phyloP scores from a whole-genome alignment of 805 yeast species.

The Kazachstania africana region DNA sequence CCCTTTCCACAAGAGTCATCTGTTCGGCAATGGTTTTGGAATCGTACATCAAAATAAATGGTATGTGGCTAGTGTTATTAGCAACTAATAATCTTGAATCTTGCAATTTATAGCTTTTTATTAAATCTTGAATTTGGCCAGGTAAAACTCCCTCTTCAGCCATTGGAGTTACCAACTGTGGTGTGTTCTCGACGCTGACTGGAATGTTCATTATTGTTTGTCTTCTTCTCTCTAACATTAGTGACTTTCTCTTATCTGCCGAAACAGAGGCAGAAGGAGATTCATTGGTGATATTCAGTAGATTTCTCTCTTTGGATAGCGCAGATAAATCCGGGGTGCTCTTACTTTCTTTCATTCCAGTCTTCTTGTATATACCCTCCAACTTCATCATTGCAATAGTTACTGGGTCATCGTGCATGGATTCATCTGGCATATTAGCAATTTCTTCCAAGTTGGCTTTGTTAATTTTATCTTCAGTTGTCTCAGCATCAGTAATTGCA shows the following conservation, averaged over 20 bases:
- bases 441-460: constrained; percentile 32
- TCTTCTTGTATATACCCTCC: constrained; percentile 46
- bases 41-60: constrained; percentile 67
- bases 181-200: too few species aligned
- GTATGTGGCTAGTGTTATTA: constrained; percentile 49
- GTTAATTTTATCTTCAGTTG: constrained; percentile 1
- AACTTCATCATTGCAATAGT: constrained; percentile 63
- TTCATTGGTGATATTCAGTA: constrained; percentile 8
- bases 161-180: too few species aligned
- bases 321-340: constrained; percentile 10
- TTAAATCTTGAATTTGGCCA: constrained; percentile 13
- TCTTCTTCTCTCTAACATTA: constrained; percentile 29
- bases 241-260: constrained; percentile 19
- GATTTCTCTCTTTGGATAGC: constrained; percentile 11
- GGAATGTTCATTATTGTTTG: constrained; percentile 28
- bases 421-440: constrained; percentile 78
- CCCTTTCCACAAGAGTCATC: constrained; percentile 77
- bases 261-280: constrained; percentile 8
- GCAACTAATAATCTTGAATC: constrained; percentile 17
- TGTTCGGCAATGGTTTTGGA: constrained; percentile 65
- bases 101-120: constrained; percentile 15
- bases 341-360: constrained; percentile 2
- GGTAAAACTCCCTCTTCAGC: constrained; percentile 5
- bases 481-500: too few species aligned
- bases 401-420: constrained; percentile 55